Evolutionary conservation across 2,329 filamentous ascomycete species (phyloP).

Genomic region (Hymenotorrendiella dingleyae): DNA sequence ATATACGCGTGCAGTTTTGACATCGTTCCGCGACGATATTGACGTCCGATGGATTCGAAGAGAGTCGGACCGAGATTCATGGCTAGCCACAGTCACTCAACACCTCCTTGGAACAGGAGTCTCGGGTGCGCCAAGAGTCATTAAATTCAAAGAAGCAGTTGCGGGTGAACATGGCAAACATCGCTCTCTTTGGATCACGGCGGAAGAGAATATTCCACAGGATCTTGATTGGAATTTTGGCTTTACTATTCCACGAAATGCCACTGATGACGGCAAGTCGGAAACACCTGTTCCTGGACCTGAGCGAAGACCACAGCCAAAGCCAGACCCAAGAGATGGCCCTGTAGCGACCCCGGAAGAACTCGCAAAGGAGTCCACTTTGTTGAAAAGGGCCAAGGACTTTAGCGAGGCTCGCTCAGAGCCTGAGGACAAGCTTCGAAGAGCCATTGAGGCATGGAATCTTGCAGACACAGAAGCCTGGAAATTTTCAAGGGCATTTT

Average conservation of each 20-base stretch:
- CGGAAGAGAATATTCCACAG: constrained; percentile 51
- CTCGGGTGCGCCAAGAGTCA: constrained; percentile 57
- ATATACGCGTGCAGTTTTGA: constrained; percentile 70
- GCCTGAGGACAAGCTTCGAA: constrained; percentile 41
- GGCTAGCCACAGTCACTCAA: constrained; percentile 67
- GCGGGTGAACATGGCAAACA: constrained; percentile 59
- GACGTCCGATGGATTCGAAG: constrained; percentile 61
- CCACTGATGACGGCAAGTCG: constrained; percentile 46
- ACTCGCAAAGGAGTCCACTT: constrained; percentile 45
- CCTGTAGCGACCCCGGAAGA: constrained; percentile 47
- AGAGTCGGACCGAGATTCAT: constrained; percentile 67
- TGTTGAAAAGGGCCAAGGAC: constrained; percentile 50
- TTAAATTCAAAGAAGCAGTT: constrained; percentile 75
- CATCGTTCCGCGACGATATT: constrained; percentile 53
- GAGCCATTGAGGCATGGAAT: constrained; percentile 59
- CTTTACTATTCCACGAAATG: constrained; percentile 64
- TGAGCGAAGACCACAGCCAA: constrained; percentile 47
- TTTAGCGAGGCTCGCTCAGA: constrained; percentile 38
- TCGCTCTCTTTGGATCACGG: constrained; percentile 74
- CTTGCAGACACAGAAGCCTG: constrained; percentile 72
- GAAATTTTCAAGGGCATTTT: constrained; percentile 65
- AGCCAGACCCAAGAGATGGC: constrained; percentile 42
- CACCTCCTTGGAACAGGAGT: constrained; percentile 60
- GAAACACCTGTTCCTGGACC: constrained; percentile 53
- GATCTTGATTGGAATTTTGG: constrained; percentile 88